Conservation (phyloP, 192 early-diverging fungal species). For the Dispira simplex region DNA sequence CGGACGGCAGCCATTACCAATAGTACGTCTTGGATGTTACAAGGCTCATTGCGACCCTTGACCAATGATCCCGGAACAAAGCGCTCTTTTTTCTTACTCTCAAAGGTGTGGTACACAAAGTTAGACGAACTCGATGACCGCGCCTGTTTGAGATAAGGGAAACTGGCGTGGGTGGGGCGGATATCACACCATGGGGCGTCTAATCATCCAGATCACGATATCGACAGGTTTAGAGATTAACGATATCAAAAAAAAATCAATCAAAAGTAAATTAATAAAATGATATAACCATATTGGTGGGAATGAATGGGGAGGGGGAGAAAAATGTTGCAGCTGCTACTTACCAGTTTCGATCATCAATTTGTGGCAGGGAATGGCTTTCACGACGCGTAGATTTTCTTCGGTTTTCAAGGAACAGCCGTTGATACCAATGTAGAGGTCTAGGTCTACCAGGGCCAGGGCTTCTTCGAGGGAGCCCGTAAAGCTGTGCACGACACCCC, state of each 20-base stretch:
- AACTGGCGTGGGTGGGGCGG: constrained; percentile 69
- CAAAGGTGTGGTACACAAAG: neutral
- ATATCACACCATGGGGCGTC: constrained; percentile 92
- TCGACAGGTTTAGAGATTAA: too few species aligned
- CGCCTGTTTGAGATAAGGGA: constrained; percentile 28
- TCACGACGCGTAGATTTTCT: constrained; percentile 63
- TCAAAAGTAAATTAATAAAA: too few species aligned
- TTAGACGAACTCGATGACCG: neutral
- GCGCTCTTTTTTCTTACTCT: constrained; percentile 60
- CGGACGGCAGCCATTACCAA: constrained; percentile 47
- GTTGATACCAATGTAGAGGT: constrained; percentile 86
- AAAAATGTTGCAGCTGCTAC: neutral
- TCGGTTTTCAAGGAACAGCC: constrained; percentile 87
- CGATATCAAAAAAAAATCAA: too few species aligned
- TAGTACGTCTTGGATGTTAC: constrained; percentile 56
- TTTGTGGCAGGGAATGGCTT: constrained; percentile 53
- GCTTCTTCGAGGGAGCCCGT: constrained; percentile 58
- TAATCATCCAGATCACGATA: constrained; percentile 1
- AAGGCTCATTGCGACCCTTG: constrained; percentile 79
- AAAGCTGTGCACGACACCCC: constrained; percentile 85
- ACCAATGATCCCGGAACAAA: constrained; percentile 49
- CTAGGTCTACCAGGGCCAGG: constrained; percentile 39
- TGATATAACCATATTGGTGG: too few species aligned
- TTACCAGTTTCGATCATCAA: constrained; percentile 82
- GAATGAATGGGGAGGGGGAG: too few species aligned